Evolutionary conservation across 108 stramenopile genomes (phyloP).

Genomic region (Cyclotella cryptica): DNA sequence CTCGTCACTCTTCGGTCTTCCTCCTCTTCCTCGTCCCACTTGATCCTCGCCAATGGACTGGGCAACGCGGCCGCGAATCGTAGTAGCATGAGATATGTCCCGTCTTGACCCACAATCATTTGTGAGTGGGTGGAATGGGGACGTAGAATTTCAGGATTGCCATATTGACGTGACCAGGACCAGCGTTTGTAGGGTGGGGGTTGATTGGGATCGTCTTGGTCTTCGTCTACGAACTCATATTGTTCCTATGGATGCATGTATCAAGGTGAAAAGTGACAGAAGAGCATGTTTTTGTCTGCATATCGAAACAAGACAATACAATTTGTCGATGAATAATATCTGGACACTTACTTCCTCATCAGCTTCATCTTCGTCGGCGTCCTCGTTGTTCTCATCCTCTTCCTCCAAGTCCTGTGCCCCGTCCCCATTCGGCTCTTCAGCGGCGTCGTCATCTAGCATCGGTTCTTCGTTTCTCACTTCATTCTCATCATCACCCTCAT

Average conservation of each 20-base stretch:
- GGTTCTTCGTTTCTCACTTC: constrained; percentile 13
- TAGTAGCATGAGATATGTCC: constrained; percentile 42
- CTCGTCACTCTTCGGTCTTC: constrained; percentile 45
- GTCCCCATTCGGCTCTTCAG: constrained; percentile 18
- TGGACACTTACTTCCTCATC: constrained; percentile 20
- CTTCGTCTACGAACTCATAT: constrained; percentile 28
- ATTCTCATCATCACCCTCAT: constrained; percentile 15
- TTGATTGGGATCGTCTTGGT: constrained; percentile 31
- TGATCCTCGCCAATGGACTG: constrained; percentile 46
- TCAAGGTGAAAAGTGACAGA: background rate
- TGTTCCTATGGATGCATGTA: constrained; percentile 19
- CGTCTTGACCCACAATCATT: constrained; percentile 56
- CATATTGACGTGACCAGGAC: constrained; percentile 53
- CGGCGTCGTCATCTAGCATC: constrained; percentile 3
- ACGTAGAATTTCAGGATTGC: constrained; percentile 46
- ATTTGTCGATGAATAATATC: background rate
- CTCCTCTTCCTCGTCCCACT: constrained; percentile 55
- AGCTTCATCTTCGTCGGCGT: constrained; percentile 27
- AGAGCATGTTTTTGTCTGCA: background rate
- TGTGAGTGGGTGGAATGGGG: constrained; percentile 50
- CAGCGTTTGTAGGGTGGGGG: constrained; percentile 49
- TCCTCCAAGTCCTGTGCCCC: constrained; percentile 9
- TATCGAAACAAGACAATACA: background rate
- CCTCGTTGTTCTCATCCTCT: constrained; percentile 32
- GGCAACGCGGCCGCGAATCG: constrained; percentile 49